These are phyloP conservation scores for Nitzschia sp. DNA, from an alignment of 108 stramenopile species.

Conservation along the genomic window DNA sequence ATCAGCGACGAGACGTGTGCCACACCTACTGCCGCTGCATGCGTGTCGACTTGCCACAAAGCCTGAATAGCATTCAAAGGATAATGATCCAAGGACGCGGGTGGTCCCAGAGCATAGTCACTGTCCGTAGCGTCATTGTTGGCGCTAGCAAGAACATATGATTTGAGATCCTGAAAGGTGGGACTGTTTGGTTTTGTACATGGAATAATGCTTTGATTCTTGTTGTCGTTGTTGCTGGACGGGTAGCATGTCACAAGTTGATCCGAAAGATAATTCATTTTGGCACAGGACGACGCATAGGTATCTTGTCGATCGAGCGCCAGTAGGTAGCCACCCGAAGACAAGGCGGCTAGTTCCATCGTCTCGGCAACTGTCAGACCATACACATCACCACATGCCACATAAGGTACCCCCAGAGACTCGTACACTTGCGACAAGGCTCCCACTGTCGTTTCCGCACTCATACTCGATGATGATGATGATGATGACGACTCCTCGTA, in stretches of 20 bases:
- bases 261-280: conserved; percentile 54
- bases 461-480: conserved; percentile 6
- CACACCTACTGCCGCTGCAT: conserved; percentile 54
- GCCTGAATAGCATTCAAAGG: conserved; percentile 81
- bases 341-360: conserved; percentile 46
- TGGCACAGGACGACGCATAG: conserved; percentile 67
- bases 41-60: conserved; percentile 72
- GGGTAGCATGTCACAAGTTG: conserved; percentile 69
- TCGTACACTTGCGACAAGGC: conserved; percentile 57
- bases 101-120: conserved; percentile 58
- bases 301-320: conserved; percentile 71
- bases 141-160: conserved; percentile 59
- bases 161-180: conserved; percentile 25
- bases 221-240: conserved; percentile 31
- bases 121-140: conserved; percentile 69
- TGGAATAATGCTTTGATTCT: too few species aligned
- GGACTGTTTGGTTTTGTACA: conserved; percentile 34
- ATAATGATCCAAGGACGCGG: conserved; percentile 41
- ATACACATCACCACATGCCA: conserved; percentile 49
- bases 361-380: conserved; percentile 58
- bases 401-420: conserved; percentile 47
- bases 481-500: conserved; percentile 43
- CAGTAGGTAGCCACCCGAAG: conserved; percentile 52
- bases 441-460: conserved; percentile 22
- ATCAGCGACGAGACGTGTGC: conserved; percentile 57